A percentile compares a stretch with the other conserved stretches of the same genome.
phyloP scores from a whole-genome alignment of 306 rosid genomes.

The Castanopsis chinensis region DNA sequence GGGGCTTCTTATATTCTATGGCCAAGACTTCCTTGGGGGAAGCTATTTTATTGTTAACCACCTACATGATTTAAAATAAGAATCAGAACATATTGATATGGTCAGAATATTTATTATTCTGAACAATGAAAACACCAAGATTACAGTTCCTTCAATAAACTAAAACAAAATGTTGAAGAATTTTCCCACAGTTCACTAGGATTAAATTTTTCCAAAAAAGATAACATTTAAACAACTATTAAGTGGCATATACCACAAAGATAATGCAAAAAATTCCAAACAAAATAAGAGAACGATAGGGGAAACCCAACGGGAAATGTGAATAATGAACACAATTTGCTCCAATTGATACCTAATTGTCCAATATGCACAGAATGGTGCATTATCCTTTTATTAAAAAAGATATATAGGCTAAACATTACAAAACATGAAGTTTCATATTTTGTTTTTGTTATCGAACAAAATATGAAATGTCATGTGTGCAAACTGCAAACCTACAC shows the following conservation, averaged over 20 bases:
- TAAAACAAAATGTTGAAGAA: too few species aligned
- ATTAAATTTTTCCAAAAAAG: neutral
- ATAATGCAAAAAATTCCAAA: constrained; percentile 11
- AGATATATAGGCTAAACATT: neutral
- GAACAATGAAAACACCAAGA: constrained; percentile 1
- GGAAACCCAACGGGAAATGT: neutral
- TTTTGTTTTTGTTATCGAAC: too few species aligned
- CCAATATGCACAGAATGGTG: neutral
- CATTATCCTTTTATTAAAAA: neutral
- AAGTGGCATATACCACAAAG: neutral
- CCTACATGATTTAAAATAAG: constrained; percentile 40
- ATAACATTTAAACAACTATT: neutral
- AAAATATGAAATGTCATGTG: neutral
- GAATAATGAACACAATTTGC: neutral
- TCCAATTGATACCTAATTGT: neutral
- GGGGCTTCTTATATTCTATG: constrained; percentile 66
- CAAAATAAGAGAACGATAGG: neutral
- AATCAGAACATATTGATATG: constrained; percentile 14
- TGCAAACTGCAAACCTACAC: constrained; percentile 11
- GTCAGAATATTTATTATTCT: constrained; percentile 5
- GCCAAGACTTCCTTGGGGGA: constrained; percentile 87
- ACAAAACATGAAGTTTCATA: neutral
- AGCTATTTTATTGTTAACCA: constrained; percentile 48
- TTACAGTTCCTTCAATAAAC: neutral
- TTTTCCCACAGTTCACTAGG: neutral